A percentile compares a stretch with the other conserved stretches of the same genome.
Evolutionary conservation across 2,329 filamentous ascomycete species (phyloP).

Genomic region (Trematosphaeria pertusa): DNA sequence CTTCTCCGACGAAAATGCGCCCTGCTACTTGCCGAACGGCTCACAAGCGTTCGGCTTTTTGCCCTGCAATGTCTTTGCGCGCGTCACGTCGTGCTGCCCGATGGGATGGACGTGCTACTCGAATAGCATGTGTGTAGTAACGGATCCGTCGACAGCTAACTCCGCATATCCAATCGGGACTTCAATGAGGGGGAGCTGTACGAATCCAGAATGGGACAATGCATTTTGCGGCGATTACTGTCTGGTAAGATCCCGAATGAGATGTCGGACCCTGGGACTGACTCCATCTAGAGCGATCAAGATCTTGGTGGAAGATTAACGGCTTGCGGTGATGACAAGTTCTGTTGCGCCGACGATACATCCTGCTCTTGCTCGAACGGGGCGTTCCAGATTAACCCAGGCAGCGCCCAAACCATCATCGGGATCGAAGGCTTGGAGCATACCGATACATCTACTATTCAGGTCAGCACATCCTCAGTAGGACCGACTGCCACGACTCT

Average conservation of each 20-base stretch:
- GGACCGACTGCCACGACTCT: neutral
- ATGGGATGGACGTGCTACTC: slow-evolving; percentile 5
- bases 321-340: slow-evolving; percentile 7
- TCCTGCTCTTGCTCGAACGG: slow-evolving; percentile 2
- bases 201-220: slow-evolving; percentile 4
- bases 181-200: slow-evolving; percentile 4
- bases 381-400: neutral
- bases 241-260: neutral
- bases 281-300: neutral
- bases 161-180: slow-evolving; percentile 2
- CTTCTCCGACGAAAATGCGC: neutral
- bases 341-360: slow-evolving; percentile 1
- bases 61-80: neutral
- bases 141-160: slow-evolving; percentile 4
- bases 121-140: slow-evolving; percentile 7
- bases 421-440: slow-evolving; percentile 1
- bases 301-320: neutral
- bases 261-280: neutral
- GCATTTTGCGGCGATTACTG: slow-evolving; percentile 4
- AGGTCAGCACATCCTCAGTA: neutral
- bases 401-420: slow-evolving; percentile 3
- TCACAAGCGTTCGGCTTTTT: neutral
- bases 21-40: slow-evolving; percentile 3
- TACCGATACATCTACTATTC: neutral
- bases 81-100: slow-evolving; percentile 3